Base-by-base conservation (phyloP, 2,329 filamentous ascomycete species). In the Aspergillus oerlinghausenensis region DNA sequence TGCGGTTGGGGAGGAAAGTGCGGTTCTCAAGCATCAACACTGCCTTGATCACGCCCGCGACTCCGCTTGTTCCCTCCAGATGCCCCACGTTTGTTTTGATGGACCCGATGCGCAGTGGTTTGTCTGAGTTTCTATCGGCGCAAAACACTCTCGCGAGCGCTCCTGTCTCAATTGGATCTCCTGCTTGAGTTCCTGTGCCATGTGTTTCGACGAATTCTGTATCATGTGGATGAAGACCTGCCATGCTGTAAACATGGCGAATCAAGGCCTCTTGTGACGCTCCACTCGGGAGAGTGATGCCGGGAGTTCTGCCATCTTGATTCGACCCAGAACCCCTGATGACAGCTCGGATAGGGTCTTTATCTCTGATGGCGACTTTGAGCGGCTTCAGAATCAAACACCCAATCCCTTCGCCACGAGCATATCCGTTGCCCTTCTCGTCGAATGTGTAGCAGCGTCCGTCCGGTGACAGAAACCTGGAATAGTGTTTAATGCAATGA, bases 291-390 rank as follows among this genome's bases (percentile, higher is more conserved):
- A 76, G 67, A 0, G 77, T 77, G 28, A 81, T 77, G 1, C 77
- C 76, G 6, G 73, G 67, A 0, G 79, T 79, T 19, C 69, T 69
- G 2, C 79, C 79, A 57, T 81, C 78, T 55, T 76, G 72, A 55
- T 79, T 80, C 4, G 72, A 63, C 10, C 72, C 77, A 11, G 71
- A 74, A 0, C 65, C 71, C 25, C 72, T 65, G 29, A 81, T 78
- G 3, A 81, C 64, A 1, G 74, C 75, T 4, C 75, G 70, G 28
- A 81, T 76, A 0, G 67, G 67, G 59, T 81, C 74, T 3, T 70
- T 69, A 29, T 78, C 75, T 21, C 65, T 62, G 8, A 80, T 49
- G 1, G 79, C 79, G 48, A 75, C 67, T 7, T 65, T 58, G 0
- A 81, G 55, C 0, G 67, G 71, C 59, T 81, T 81, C 9, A 82